Conservation (phyloP, 176 grass and related monocot genomes). For the Triticum aestivum region DNA sequence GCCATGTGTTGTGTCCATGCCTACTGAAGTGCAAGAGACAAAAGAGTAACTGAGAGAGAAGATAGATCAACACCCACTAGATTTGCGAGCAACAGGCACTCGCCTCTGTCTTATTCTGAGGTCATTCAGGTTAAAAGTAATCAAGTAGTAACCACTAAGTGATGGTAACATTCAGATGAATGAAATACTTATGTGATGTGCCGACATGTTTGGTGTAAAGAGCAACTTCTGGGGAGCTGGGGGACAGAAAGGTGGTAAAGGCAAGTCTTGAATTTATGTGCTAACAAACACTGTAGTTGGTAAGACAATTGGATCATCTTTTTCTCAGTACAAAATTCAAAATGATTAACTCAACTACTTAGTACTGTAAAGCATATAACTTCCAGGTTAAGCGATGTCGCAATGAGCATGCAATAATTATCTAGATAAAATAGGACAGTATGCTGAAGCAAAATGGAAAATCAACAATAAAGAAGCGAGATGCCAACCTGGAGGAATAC, state of each 20-base stretch:
- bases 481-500: slow-evolving; percentile 67
- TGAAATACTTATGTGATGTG: background rate
- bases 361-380: slow-evolving; percentile 27
- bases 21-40: background rate
- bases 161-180: background rate
- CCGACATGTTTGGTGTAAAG: slow-evolving; percentile 12
- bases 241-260: slow-evolving; percentile 36
- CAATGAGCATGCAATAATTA: slow-evolving; percentile 19
- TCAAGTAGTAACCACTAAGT: no score
- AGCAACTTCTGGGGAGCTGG: slow-evolving; percentile 18
- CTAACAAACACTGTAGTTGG: background rate
- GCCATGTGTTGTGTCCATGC: slow-evolving; percentile 11
- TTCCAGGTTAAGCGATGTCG: slow-evolving; percentile 25
- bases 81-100: background rate
- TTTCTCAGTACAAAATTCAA: slow-evolving; percentile 22
- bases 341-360: slow-evolving; percentile 7
- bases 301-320: slow-evolving; percentile 29
- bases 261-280: background rate
- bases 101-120: no score
- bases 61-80: background rate
- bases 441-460: background rate
- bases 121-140: no score
- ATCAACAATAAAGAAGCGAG: slow-evolving; percentile 7
- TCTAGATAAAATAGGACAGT: background rate
- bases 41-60: background rate